Conservation (phyloP, 352 stramenopile genomes). For the Globisporangium radiosum region DNA sequence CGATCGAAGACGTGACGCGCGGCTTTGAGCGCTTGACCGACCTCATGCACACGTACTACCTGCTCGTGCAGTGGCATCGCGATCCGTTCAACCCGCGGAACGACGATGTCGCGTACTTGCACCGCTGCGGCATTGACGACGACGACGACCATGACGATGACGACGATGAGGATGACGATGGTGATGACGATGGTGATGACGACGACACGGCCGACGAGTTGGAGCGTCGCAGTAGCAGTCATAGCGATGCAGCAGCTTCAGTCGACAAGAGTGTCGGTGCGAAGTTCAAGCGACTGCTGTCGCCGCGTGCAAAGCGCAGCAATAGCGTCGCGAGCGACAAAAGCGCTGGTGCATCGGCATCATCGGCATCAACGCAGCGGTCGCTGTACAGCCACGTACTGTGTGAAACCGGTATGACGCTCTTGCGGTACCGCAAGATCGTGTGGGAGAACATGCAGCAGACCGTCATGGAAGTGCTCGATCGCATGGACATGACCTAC, state of each 20-base stretch:
- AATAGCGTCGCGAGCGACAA: conserved; percentile 28
- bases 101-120: conserved; percentile 61
- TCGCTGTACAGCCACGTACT: conserved; percentile 60
- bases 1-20: conserved; percentile 51
- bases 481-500: conserved; percentile 66
- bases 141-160: conserved; percentile 74
- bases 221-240: conserved; percentile 10
- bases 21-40: conserved; percentile 68
- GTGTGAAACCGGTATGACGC: conserved; percentile 72
- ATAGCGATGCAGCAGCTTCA: not conserved
- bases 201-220: conserved; percentile 31
- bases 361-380: conserved; percentile 11
- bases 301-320: conserved; percentile 22
- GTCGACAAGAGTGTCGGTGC: conserved; percentile 7
- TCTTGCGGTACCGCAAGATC: conserved; percentile 75
- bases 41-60: conserved; percentile 86
- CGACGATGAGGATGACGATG: conserved; percentile 36
- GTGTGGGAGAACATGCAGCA: conserved; percentile 87
- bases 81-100: conserved; percentile 78
- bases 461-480: conserved; percentile 61
- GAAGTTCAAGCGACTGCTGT: conserved; percentile 17
- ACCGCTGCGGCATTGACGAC: conserved; percentile 77
- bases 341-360: not conserved
- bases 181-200: conserved; percentile 31
- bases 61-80: conserved; percentile 87